Evolutionary conservation across 2,329 filamentous ascomycete genomes (phyloP).

Genomic region (Triangularia setosa): DNA sequence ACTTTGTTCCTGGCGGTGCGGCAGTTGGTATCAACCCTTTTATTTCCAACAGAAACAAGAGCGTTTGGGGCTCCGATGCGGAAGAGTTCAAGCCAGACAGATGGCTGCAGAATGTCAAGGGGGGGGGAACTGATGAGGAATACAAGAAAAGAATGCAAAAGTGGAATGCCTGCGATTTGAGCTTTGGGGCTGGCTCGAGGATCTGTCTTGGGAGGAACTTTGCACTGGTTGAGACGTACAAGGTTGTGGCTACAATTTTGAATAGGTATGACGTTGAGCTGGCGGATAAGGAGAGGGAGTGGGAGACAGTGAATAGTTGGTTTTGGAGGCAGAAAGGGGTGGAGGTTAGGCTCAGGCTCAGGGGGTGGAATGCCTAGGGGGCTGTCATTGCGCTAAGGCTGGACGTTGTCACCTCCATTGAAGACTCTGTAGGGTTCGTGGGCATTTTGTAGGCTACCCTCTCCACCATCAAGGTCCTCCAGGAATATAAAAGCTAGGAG

Average conservation of each 20-base stretch:
- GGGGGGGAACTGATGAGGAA: conserved; percentile 6
- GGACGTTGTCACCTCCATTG: too few relatives aligned
- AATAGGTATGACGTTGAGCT: conserved; percentile 31
- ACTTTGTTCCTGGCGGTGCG: conserved; percentile 19
- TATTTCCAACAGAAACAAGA: conserved; percentile 34
- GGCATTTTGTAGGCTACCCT: too few relatives aligned
- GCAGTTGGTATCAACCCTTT: conserved; percentile 36
- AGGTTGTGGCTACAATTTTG: conserved; percentile 43
- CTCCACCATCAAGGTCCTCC: too few relatives aligned
- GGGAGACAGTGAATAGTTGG: conserved; percentile 15
- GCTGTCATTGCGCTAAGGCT: too few relatives aligned
- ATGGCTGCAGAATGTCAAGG: conserved; percentile 36
- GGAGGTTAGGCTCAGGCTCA: not conserved
- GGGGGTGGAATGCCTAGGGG: not conserved
- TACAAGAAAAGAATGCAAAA: conserved; percentile 28
- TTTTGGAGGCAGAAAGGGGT: conserved; percentile 15
- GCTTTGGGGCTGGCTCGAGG: conserved; percentile 34
- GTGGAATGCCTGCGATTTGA: conserved; percentile 35
- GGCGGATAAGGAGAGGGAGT: conserved; percentile 14
- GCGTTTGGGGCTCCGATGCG: conserved; percentile 40
- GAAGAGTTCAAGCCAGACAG: conserved; percentile 43
- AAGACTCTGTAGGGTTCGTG: too few relatives aligned
- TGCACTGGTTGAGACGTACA: conserved; percentile 33
- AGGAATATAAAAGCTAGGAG: too few relatives aligned
- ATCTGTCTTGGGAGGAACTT: conserved; percentile 35